These are phyloP conservation scores for Termitomyces titanicus DNA, from an alignment of 768 basidiomycete genomes.

Conservation along the genomic window DNA sequence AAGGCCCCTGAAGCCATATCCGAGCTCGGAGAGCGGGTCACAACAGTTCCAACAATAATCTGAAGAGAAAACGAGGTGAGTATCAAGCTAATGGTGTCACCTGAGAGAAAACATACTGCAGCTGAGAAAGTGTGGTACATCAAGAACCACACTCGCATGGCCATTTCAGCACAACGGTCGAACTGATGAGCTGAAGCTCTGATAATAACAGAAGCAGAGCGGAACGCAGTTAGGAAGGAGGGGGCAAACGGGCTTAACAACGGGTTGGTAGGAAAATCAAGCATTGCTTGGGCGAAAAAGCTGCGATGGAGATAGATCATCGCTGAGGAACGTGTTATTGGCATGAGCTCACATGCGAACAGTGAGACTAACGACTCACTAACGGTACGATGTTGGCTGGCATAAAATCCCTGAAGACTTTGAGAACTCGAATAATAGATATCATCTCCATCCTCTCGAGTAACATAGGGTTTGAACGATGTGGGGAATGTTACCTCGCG, in stretches of 20 bases:
- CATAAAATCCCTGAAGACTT: slow-evolving; percentile 50
- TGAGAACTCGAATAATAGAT: slow-evolving; percentile 47
- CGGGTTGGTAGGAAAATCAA: slow-evolving; percentile 51
- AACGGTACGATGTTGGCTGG: slow-evolving; percentile 54
- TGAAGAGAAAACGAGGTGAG: slow-evolving; percentile 18
- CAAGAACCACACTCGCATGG: slow-evolving; percentile 47
- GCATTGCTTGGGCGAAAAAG: slow-evolving; percentile 56
- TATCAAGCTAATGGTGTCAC: background rate
- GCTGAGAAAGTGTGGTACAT: slow-evolving; percentile 49
- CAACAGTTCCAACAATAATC: slow-evolving; percentile 59
- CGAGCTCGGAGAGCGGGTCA: slow-evolving; percentile 51
- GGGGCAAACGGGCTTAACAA: slow-evolving; percentile 52
- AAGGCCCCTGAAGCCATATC: slow-evolving; percentile 48
- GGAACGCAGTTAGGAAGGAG: slow-evolving; percentile 52
- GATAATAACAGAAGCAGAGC: slow-evolving; percentile 49
- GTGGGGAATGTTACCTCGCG: slow-evolving; percentile 43
- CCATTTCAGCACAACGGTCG: slow-evolving; percentile 43
- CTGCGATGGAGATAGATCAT: slow-evolving; percentile 55
- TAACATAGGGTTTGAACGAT: slow-evolving; percentile 42
- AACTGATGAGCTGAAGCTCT: slow-evolving; percentile 46
- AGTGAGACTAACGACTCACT: slow-evolving; percentile 34
- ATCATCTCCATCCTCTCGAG: slow-evolving; percentile 41
- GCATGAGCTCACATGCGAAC: background rate
- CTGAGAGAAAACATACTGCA: slow-evolving; percentile 29
- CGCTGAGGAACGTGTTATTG: slow-evolving; percentile 22